Base-by-base conservation (phyloP, 768 basidiomycete genomes). In the Baorangia bicolor region DNA sequence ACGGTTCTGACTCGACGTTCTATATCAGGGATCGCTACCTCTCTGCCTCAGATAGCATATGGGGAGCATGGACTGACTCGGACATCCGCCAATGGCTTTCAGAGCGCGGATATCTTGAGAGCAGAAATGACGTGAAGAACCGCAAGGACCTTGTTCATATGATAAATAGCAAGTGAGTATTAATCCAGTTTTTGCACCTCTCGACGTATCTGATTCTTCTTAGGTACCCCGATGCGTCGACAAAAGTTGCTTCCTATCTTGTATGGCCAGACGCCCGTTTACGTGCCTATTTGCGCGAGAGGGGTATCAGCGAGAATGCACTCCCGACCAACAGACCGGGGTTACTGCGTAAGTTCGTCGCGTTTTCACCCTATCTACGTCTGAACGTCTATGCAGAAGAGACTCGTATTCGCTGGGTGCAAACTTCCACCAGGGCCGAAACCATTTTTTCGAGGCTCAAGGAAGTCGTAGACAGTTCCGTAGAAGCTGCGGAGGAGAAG, bases 201-300 rank as follows among this genome's bases (percentile, higher is more conserved):
- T 31, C 14, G 10, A 38, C 16, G 4, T 25, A 13, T 8, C 38
- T 43, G 42, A 66, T 44, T 23, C 25, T 18, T 28, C 33, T n/a
- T 60, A 90, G 83, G 67, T 85, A 83, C 64, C 77, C 77, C 51
- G 81, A 86, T 49, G 68, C 69, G 46, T 66, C 68, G n/a, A 49
- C 62, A 6, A 73, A 75, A 34, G 78, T 80, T 2, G 78, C 85
- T 3, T 75, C 83, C 3, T 97, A 96, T 73, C 76, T 95, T 47
- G 80, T 81, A 11, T 98, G 96, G 96, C 91, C 92, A 13, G 95
- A 98, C 65, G 91, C 94, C 4, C 82, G 95, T 31, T 84, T 98
- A 27, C 87, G 94, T 43, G 93, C 90, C 2, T 97, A 91, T 73
- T 81, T 98, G 20, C 81, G 93, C 41, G 84, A 90, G 65, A 81